These are phyloP conservation scores for Hansenula sp. DNA, from an alignment of 1,139 yeast species.

Conservation along the genomic window DNA sequence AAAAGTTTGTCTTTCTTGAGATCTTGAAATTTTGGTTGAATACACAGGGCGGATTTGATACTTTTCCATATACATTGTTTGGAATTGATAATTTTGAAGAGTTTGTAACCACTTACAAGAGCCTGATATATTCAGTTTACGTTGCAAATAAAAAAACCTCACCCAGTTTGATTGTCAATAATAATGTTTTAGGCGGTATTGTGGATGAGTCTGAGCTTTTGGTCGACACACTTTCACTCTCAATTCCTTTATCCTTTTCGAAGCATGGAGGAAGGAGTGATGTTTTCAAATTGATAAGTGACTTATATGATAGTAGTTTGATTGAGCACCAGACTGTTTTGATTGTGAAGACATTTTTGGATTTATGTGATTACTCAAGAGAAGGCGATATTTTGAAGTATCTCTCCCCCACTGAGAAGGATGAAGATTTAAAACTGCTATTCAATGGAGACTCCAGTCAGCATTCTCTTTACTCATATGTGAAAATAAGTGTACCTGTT, in stretches of 20 bases:
- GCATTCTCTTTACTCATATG: slow-evolving; percentile 14
- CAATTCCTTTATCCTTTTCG: slow-evolving; percentile 43
- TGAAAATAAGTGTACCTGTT: slow-evolving; percentile 25
- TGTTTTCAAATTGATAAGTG: slow-evolving; percentile 27
- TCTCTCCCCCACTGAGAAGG: slow-evolving; percentile 13
- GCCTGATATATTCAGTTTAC: slow-evolving; percentile 19
- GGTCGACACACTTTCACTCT: slow-evolving; percentile 31
- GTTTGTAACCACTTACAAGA: slow-evolving; percentile 18
- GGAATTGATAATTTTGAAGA: slow-evolving; percentile 16
- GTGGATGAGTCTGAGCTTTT: slow-evolving; percentile 24
- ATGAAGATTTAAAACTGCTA: slow-evolving; percentile 1
- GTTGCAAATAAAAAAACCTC: slow-evolving; percentile 14
- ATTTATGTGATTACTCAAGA: slow-evolving; percentile 38
- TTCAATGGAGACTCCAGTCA: slow-evolving; percentile 5
- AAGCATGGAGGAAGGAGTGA: slow-evolving; percentile 38
- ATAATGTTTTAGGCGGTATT: not conserved
- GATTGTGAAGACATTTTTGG: slow-evolving; percentile 31
- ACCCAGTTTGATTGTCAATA: slow-evolving; percentile 4
- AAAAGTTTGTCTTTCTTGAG: slow-evolving; percentile 7
- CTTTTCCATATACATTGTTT: slow-evolving; percentile 24
- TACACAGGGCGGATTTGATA: slow-evolving; percentile 7
- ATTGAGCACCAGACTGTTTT: slow-evolving; percentile 28
- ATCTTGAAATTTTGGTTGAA: slow-evolving; percentile 36
- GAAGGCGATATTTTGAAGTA: slow-evolving; percentile 23
- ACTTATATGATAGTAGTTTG: slow-evolving; percentile 10